Base-by-base conservation (phyloP, 176 grass and related monocot species). In the Triticum dicoccoides region DNA sequence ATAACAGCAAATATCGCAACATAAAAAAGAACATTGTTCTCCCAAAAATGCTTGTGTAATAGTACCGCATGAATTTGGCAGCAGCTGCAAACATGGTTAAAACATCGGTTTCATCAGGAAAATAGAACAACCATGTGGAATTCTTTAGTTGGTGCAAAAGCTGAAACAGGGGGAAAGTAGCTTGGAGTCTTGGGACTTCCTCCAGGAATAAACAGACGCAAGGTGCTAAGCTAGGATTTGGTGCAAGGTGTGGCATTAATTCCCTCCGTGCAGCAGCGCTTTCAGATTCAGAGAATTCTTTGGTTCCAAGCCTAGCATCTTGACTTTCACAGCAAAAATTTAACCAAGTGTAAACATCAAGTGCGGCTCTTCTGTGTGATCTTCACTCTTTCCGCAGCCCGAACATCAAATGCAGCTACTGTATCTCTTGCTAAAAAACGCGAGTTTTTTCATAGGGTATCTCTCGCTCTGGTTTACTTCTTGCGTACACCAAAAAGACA, bases 401-500 rank as follows among this genome's bases (percentile, higher is more conserved):
- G 61, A 80, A 75, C 27, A 80, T 81, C 18, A 62, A 61, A 69
- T 62, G 9, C 64, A 87, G 69, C 15, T 54, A 18, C 30, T 20
- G 77, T 71, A 77, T 70, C 67, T 83, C 79, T 80, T 73, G 86
- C 34, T 83, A 61, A 67, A 67, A 67, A 79, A 42, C 47, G 15
- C 38, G 78, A 49, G 10, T 37, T 65, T 15, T 6, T 75, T 73
- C 3, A 15, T 52, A 14, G 41, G 63, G 39, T 51, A n/a, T 76
- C 35, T 80, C 67, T 83, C 66, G 30, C 44, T 41, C 79, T 68
- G 71, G 58, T 70, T 44, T 38, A 49, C 74, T 80, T 81, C 27
- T 47, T 42, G 41, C 5, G 49, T 80, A 62, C 14, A 25, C 30
- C 52, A 81, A 61, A 77, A 81, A 52, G 21, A 65, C 54, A 41